These are phyloP conservation scores for Pisolithus thermaeus DNA, from an alignment of 1,284 basidiomycete species.

Conservation along the genomic window DNA sequence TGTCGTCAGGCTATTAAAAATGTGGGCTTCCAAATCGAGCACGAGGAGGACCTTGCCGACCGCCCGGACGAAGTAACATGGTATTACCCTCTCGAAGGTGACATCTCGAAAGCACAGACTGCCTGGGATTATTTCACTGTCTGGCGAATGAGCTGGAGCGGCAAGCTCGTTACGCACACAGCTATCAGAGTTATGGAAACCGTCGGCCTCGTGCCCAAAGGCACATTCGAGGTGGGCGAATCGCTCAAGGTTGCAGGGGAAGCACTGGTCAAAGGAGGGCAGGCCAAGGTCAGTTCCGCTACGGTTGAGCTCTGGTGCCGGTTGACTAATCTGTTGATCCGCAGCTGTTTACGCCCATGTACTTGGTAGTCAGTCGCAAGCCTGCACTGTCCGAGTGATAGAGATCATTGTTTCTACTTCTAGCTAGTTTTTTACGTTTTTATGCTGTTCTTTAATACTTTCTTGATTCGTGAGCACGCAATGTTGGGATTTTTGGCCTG, in stretches of 20 bases:
- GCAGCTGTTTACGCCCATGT: constrained; percentile 81
- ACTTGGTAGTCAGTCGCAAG: constrained; percentile 64
- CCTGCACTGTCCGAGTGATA: constrained; percentile 30
- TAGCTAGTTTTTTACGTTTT: not conserved
- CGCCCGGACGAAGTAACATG: constrained; percentile 79
- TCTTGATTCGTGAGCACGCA: not conserved
- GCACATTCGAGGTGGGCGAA: constrained; percentile 89
- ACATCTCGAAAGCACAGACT: constrained; percentile 89
- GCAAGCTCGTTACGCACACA: constrained; percentile 82
- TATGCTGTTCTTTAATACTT: not conserved
- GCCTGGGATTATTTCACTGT: constrained; percentile 87
- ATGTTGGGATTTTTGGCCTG: not conserved
- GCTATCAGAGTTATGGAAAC: constrained; percentile 76
- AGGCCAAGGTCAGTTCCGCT: constrained; percentile 62
- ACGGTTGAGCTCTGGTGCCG: not conserved
- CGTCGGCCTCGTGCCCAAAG: constrained; percentile 83
- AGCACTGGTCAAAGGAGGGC: constrained; percentile 80
- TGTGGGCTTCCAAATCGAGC: constrained; percentile 87
- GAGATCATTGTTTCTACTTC: not conserved
- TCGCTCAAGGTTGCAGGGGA: constrained; percentile 80
- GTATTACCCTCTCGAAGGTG: constrained; percentile 97
- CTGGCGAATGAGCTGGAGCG: constrained; percentile 87
- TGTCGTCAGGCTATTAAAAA: constrained; percentile 76
- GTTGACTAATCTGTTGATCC: constrained; percentile 5
- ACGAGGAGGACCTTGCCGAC: constrained; percentile 94